A percentile compares a stretch with the other conserved stretches of the same genome.
Conservation (phyloP, 2,329 filamentous ascomycete species). For the Neurospora sp. region DNA sequence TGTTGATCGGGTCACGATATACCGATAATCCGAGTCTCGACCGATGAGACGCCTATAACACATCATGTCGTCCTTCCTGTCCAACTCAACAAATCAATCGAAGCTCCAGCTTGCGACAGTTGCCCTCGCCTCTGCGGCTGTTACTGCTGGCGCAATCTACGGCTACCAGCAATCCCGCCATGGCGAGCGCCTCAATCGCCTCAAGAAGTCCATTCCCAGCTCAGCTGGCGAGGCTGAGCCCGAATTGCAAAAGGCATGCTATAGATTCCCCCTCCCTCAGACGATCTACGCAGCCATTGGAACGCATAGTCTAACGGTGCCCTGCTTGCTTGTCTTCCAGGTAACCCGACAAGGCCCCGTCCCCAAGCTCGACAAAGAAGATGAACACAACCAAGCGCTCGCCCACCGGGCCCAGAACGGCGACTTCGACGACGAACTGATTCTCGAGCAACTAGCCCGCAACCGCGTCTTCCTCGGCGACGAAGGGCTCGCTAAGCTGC, state of each 20-base stretch:
- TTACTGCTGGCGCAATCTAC: conserved; percentile 50
- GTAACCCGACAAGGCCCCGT: conserved; percentile 50
- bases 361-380: conserved; percentile 45
- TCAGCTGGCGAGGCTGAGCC: conserved; percentile 22
- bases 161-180: conserved; percentile 52
- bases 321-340: conserved; percentile 25
- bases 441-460: conserved; percentile 86
- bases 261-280: background rate
- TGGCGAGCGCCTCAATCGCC: conserved; percentile 41
- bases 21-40: background rate
- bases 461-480: conserved; percentile 86
- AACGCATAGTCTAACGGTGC: background rate
- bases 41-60: background rate
- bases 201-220: conserved; percentile 52
- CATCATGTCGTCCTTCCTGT: conserved; percentile 31
- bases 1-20: background rate
- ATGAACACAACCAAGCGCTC: conserved; percentile 47
- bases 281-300: background rate
- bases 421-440: conserved; percentile 67
- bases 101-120: conserved; percentile 59
- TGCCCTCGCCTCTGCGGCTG: conserved; percentile 54
- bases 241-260: conserved; percentile 27
- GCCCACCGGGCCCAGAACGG: conserved; percentile 51
- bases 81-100: conserved; percentile 34
- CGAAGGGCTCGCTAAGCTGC: conserved; percentile 69